Conservation (phyloP, 306 rosid genomes). For the Lagenaria siceraria region DNA sequence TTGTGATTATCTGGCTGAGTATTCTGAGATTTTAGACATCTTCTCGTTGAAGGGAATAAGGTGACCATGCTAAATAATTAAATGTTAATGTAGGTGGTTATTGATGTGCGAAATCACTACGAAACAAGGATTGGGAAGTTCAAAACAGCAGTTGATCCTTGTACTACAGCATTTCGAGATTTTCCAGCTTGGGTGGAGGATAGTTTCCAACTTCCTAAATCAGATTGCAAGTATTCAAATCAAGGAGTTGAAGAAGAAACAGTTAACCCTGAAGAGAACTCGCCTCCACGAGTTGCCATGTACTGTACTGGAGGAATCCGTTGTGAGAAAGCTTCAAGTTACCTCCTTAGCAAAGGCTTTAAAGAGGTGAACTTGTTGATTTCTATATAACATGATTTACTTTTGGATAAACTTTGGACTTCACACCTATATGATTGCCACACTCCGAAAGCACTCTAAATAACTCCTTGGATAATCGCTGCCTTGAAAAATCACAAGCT, state of each 20-base stretch:
- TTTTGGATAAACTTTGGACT: background rate
- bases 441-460: background rate
- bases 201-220: slow-evolving; percentile 30
- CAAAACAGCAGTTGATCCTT: slow-evolving; percentile 86
- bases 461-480: background rate
- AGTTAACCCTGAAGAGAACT: slow-evolving; percentile 21
- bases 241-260: slow-evolving; percentile 18
- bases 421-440: background rate
- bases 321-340: slow-evolving; percentile 94
- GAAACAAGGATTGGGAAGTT: slow-evolving; percentile 94
- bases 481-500: background rate
- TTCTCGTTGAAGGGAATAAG: background rate
- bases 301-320: slow-evolving; percentile 98
- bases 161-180: slow-evolving; percentile 68
- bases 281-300: slow-evolving; percentile 79
- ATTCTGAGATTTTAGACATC: background rate
- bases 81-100: slow-evolving; percentile 49
- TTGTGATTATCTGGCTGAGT: background rate
- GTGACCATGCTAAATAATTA: background rate
- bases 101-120: slow-evolving; percentile 81
- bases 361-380: slow-evolving; percentile 48
- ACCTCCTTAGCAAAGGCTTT: slow-evolving; percentile 79
- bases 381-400: background rate
- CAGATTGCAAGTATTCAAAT: slow-evolving; percentile 18
- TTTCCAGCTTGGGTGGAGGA: slow-evolving; percentile 88